Evolutionary conservation across 371 early-diverging fungal genomes (phyloP).

Genomic region (Sporodiniella umbellata): DNA sequence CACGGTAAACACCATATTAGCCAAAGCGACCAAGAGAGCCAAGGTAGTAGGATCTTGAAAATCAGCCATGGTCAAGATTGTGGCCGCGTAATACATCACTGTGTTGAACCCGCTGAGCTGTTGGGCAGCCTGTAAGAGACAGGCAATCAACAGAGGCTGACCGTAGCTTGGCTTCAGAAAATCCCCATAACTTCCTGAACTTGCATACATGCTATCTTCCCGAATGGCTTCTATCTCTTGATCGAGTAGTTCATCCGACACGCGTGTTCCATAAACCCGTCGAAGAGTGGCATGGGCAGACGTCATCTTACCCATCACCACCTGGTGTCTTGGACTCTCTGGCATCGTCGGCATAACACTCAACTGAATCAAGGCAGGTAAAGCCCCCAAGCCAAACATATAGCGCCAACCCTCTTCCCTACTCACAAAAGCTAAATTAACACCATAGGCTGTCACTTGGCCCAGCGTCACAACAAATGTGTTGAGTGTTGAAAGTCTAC

Average conservation of each 20-base stretch:
- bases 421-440: slow-evolving; percentile 43
- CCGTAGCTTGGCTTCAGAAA: slow-evolving; percentile 44
- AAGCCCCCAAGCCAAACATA: slow-evolving; percentile 49
- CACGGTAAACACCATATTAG: slow-evolving; percentile 53
- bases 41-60: slow-evolving; percentile 51
- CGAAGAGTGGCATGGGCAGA: slow-evolving; percentile 45
- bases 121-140: slow-evolving; percentile 57
- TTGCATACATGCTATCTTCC: slow-evolving; percentile 39
- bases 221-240: slow-evolving; percentile 43
- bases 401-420: slow-evolving; percentile 51
- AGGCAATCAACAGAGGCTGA: slow-evolving; percentile 57
- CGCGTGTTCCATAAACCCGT: slow-evolving; percentile 47
- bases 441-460: slow-evolving; percentile 49
- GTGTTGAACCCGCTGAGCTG: slow-evolving; percentile 69
- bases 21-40: slow-evolving; percentile 51
- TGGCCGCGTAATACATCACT: slow-evolving; percentile 69
- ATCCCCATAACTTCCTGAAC: slow-evolving; percentile 44
- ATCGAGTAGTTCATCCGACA: slow-evolving; percentile 44
- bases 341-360: slow-evolving; percentile 46
- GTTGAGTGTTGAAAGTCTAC: slow-evolving; percentile 49
- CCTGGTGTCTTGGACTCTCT: slow-evolving; percentile 52
- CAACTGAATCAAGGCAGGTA: slow-evolving; percentile 30
- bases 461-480: slow-evolving; percentile 53
- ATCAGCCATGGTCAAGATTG: slow-evolving; percentile 59
- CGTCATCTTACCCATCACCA: slow-evolving; percentile 39